Percentiles rank a stretch among this genome's conserved stretches.
Evolutionary conservation across 441 rosid genomes (phyloP).

Genomic region (Melastoma candidum): DNA sequence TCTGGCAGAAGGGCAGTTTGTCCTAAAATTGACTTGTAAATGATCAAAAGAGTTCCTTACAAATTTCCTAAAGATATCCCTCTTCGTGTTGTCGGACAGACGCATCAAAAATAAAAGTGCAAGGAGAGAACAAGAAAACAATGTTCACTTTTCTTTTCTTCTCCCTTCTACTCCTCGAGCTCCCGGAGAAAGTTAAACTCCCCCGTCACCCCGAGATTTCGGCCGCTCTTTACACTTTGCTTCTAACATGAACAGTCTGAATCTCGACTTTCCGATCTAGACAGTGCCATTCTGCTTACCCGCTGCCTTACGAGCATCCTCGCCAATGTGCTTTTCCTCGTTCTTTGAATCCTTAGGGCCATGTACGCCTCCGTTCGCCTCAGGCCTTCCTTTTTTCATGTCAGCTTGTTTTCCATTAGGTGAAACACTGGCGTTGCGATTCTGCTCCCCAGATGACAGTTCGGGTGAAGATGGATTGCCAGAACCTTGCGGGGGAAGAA

Average conservation of each 20-base stretch:
- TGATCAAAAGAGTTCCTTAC: no score
- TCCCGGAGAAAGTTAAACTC: no score
- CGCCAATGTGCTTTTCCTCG: conserved; percentile 28
- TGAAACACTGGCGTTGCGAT: conserved; percentile 13
- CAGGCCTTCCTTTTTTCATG: conserved; percentile 21
- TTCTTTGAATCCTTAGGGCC: conserved; percentile 13
- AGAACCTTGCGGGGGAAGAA: conserved; percentile 70
- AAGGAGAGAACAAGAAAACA: no score
- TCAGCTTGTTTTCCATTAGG: conserved; percentile 19
- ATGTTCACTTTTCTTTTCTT: no score
- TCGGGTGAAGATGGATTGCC: conserved; percentile 32
- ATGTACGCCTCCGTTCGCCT: conserved; percentile 31
- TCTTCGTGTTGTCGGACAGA: no score
- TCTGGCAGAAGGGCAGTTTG: no score
- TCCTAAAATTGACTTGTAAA: no score
- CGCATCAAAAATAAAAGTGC: no score
- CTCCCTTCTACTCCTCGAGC: no score
- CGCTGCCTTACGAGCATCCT: conserved; percentile 12
- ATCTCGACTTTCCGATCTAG: conserved; percentile 9
- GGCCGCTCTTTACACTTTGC: conserved; percentile 20
- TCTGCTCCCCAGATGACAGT: conserved; percentile 23
- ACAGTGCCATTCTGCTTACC: conserved; percentile 26
- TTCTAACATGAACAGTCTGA: no score
- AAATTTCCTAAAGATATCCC: no score
- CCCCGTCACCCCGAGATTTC: neutral